phyloP scores from a whole-genome alignment of 2,329 filamentous ascomycete species.

The Ophiostoma quercus region DNA sequence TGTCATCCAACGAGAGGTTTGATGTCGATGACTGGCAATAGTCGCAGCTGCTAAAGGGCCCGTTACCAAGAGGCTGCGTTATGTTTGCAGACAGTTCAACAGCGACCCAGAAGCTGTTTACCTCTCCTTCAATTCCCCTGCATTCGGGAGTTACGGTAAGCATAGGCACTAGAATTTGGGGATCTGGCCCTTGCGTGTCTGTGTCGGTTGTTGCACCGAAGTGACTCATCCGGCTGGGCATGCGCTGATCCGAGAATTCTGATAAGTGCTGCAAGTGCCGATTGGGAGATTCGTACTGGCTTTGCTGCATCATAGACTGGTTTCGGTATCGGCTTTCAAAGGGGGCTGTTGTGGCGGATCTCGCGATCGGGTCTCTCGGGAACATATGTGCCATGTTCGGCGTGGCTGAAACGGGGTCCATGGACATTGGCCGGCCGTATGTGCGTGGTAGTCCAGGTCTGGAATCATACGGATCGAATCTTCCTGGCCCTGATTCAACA shows the following conservation, averaged over 20 bases:
- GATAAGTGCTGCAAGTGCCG: neutral
- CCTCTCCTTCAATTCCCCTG: slow-evolving; percentile 20
- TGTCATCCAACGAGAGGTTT: neutral
- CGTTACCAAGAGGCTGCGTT: slow-evolving; percentile 18
- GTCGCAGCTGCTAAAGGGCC: slow-evolving; percentile 6
- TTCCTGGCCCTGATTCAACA: neutral
- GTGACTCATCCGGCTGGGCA: slow-evolving; percentile 14
- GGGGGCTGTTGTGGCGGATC: slow-evolving; percentile 19
- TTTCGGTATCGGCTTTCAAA: slow-evolving; percentile 3
- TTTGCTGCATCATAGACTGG: neutral
- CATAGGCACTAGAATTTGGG: slow-evolving; percentile 25
- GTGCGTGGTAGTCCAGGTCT: neutral
- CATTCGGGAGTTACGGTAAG: slow-evolving; percentile 27
- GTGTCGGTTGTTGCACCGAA: neutral
- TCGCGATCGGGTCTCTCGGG: slow-evolving; percentile 10
- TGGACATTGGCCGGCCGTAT: slow-evolving; percentile 15
- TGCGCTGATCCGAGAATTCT: neutral
- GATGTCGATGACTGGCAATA: slow-evolving; percentile 15
- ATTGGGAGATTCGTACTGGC: neutral
- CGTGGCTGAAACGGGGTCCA: neutral
- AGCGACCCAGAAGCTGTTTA: slow-evolving; percentile 36
- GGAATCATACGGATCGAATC: neutral
- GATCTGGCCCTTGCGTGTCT: slow-evolving; percentile 9
- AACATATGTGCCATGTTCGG: neutral
- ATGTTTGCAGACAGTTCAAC: slow-evolving; percentile 45